These are phyloP conservation scores for Caloboletus firmus DNA, from an alignment of 1,284 basidiomycete species.

Conservation along the genomic window DNA sequence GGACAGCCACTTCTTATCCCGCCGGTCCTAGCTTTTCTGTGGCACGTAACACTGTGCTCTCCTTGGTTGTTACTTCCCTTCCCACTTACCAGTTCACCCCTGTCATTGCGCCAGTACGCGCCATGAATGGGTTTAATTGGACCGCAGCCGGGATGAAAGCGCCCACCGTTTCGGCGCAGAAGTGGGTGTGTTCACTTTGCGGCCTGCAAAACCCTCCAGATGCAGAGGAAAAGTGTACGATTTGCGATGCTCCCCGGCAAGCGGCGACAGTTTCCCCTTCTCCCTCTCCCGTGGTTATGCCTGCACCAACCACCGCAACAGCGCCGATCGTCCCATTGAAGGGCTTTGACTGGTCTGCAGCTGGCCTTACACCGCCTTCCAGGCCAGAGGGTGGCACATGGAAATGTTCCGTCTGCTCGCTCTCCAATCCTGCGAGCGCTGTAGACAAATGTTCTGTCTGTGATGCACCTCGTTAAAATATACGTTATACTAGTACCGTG, in stretches of 20 bases:
- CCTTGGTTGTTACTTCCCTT: conserved; percentile 35
- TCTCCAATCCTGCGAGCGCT: conserved; percentile 39
- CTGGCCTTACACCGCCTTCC: conserved; percentile 45
- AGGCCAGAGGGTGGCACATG: conserved; percentile 37
- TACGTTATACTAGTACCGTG: conserved; percentile 10
- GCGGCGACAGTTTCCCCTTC: conserved; percentile 14
- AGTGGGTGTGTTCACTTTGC: conserved; percentile 51
- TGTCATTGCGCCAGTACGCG: conserved; percentile 24
- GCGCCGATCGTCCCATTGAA: conserved; percentile 20
- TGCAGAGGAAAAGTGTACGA: conserved; percentile 48
- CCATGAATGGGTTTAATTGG: conserved; percentile 43
- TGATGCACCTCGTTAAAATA: conserved; percentile 37
- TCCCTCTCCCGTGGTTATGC: conserved; percentile 9
- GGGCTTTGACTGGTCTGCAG: conserved; percentile 55
- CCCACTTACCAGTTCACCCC: conserved; percentile 46
- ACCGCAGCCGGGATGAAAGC: conserved; percentile 42
- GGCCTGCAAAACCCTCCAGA: conserved; percentile 45
- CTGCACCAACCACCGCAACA: neutral
- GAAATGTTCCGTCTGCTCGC: conserved; percentile 46
- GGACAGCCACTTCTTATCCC: conserved; percentile 28
- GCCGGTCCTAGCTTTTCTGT: conserved; percentile 38
- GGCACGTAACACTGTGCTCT: conserved; percentile 37
- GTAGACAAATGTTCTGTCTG: conserved; percentile 43
- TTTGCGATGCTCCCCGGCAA: conserved; percentile 48
- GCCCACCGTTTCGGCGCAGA: conserved; percentile 20